Percentiles rank a stretch among this genome's conserved stretches.
phyloP scores from a whole-genome alignment of 441 rosid species.

The Aleurites moluccanus region DNA sequence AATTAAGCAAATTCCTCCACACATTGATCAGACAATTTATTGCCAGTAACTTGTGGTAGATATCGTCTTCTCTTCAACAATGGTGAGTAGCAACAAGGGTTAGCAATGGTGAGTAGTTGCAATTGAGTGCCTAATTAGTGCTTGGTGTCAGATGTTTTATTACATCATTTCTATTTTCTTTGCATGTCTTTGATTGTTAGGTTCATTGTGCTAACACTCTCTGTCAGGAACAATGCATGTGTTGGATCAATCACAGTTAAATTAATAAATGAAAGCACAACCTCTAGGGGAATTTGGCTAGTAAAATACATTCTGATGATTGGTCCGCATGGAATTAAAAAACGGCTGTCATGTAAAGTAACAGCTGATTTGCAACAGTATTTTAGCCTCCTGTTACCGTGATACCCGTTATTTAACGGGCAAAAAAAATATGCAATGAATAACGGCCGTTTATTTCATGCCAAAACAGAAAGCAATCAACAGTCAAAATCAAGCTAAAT shows the following conservation, averaged over 20 bases:
- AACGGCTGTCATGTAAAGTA: too few species aligned
- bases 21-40: slow-evolving; percentile 92
- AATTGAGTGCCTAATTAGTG: too few species aligned
- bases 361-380: too few species aligned
- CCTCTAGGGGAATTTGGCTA: neutral
- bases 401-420: too few species aligned
- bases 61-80: slow-evolving; percentile 17
- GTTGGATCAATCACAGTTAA: neutral
- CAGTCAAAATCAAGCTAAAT: too few species aligned
- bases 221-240: neutral
- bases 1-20: slow-evolving; percentile 98
- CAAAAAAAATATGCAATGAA: too few species aligned
- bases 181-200: neutral
- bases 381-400: too few species aligned
- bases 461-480: too few species aligned
- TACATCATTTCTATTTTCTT: neutral
- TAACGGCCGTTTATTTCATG: too few species aligned
- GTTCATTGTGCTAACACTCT: neutral
- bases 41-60: slow-evolving; percentile 57
- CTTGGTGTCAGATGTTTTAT: neutral
- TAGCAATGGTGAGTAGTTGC: slow-evolving; percentile 43
- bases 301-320: neutral
- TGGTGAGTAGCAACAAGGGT: slow-evolving; percentile 22
- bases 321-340: too few species aligned
- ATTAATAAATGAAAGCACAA: too few species aligned